Percentiles rank a stretch among this genome's conserved stretches.
These are phyloP conservation scores for Nothomitra cinnamomea DNA, from an alignment of 2,329 filamentous ascomycete genomes.

Conservation along the genomic window DNA sequence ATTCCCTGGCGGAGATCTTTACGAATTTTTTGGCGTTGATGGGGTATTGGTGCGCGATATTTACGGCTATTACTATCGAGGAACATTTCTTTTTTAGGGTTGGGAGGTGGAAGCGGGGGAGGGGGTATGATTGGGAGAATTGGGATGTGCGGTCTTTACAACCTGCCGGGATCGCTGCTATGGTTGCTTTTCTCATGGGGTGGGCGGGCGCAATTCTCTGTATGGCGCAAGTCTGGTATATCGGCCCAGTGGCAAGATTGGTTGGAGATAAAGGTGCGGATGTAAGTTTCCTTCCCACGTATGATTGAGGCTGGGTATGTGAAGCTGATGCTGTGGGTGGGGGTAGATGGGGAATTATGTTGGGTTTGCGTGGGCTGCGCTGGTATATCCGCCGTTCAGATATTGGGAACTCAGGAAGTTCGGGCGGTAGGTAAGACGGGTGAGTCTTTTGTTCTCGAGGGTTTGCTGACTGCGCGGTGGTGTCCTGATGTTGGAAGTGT, in stretches of 20 bases:
- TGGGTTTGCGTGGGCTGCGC: conserved; percentile 39
- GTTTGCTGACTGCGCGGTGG: too few relatives aligned
- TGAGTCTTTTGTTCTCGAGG: too few relatives aligned
- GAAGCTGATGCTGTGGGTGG: not conserved
- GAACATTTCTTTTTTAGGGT: conserved; percentile 48
- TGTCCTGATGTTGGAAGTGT: too few relatives aligned
- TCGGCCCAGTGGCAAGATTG: conserved; percentile 41
- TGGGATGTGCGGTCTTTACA: conserved; percentile 44
- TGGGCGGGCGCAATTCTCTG: conserved; percentile 48
- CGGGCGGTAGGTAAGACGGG: conserved; percentile 28
- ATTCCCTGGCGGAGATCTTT: conserved; percentile 44
- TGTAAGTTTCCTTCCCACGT: conserved; percentile 22
- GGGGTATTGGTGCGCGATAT: conserved; percentile 53
- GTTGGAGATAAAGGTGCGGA: conserved; percentile 42
- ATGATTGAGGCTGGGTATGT: not conserved
- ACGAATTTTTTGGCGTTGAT: conserved; percentile 53
- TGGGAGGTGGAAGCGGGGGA: too few relatives aligned
- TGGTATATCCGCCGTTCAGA: conserved; percentile 38
- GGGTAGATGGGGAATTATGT: conserved; percentile 39
- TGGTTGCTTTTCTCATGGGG: conserved; percentile 43
- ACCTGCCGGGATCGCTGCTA: conserved; percentile 43
- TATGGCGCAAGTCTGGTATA: conserved; percentile 55
- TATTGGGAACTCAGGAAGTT: conserved; percentile 33
- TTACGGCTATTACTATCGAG: conserved; percentile 43
- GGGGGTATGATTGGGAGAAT: conserved; percentile 39